These are phyloP conservation scores for Gentiana straminea DNA, from an alignment of 257 asterid genomes.

Conservation along the genomic window DNA sequence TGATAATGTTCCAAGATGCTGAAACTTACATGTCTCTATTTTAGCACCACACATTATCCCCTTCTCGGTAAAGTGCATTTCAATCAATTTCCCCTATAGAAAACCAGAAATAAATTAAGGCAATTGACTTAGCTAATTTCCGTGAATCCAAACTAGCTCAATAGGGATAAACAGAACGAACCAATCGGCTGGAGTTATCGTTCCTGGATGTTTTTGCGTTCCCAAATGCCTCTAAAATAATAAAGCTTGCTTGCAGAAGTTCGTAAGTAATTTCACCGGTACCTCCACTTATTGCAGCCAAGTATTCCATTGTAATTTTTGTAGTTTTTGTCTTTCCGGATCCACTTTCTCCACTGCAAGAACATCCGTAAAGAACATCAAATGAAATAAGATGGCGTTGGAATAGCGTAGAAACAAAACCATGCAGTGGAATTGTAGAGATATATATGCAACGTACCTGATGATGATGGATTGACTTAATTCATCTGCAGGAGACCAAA, in stretches of 20 bases:
- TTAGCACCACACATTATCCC: conserved; percentile 77
- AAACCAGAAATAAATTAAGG: background rate
- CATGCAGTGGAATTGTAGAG: conserved; percentile 8
- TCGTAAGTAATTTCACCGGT: conserved; percentile 51
- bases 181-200: conserved; percentile 92
- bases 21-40: conserved; percentile 73
- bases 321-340: conserved; percentile 98
- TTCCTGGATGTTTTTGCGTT: conserved; percentile 83
- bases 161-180: conserved; percentile 31
- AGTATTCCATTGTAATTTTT: conserved; percentile 66
- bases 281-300: conserved; percentile 72
- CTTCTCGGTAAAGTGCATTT: conserved; percentile 53
- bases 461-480: conserved; percentile 77
- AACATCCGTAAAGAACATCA: conserved; percentile 2
- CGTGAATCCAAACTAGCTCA: conserved; percentile 2
- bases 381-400: conserved; percentile 2
- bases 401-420: conserved; percentile 7
- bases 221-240: conserved; percentile 86
- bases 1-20: conserved; percentile 13
- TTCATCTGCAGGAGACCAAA: conserved; percentile 51
- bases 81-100: conserved; percentile 74
- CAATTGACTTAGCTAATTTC: background rate
- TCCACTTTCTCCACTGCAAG: conserved; percentile 87
- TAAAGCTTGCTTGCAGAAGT: conserved; percentile 63
- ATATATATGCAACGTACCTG: conserved; percentile 45